Evolutionary conservation across 2,329 filamentous ascomycete genomes (phyloP).

Genomic region (Clarireedia paspali): DNA sequence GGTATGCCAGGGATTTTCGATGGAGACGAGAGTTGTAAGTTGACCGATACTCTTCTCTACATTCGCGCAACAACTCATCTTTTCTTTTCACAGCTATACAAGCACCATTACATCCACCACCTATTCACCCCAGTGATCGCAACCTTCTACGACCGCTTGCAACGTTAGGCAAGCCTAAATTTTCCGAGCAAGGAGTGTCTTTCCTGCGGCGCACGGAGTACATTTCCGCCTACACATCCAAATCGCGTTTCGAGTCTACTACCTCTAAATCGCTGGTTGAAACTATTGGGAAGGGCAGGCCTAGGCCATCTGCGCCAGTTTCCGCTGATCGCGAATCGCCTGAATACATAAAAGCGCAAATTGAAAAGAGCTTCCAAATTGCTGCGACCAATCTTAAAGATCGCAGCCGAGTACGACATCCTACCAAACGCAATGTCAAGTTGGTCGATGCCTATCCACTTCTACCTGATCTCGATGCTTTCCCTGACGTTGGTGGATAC

Average conservation of each 20-base stretch:
- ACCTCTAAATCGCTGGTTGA: slow-evolving; percentile 45
- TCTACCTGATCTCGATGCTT: slow-evolving; percentile 59
- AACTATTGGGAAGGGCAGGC: slow-evolving; percentile 29
- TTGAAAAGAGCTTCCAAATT: slow-evolving; percentile 51
- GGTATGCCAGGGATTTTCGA: slow-evolving; percentile 93
- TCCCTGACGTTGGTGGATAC: slow-evolving; percentile 62
- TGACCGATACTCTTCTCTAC: not conserved
- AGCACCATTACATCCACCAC: slow-evolving; percentile 61
- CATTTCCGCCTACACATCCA: slow-evolving; percentile 53
- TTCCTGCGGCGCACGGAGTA: slow-evolving; percentile 97
- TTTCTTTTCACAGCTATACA: slow-evolving; percentile 59
- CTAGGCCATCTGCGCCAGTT: slow-evolving; percentile 39
- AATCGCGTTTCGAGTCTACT: slow-evolving; percentile 42
- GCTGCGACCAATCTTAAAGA: slow-evolving; percentile 48
- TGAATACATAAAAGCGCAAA: slow-evolving; percentile 61
- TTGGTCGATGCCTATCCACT: slow-evolving; percentile 54
- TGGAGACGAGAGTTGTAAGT: slow-evolving; percentile 84
- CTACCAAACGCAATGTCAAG: slow-evolving; percentile 46
- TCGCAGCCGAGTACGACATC: slow-evolving; percentile 47
- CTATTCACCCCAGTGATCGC: slow-evolving; percentile 76
- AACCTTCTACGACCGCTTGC: slow-evolving; percentile 76
- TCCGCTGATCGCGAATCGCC: slow-evolving; percentile 47
- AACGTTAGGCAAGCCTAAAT: slow-evolving; percentile 76
- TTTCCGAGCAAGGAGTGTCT: slow-evolving; percentile 70
- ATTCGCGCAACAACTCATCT: slow-evolving; percentile 16